Base-by-base conservation (phyloP, 768 basidiomycete genomes). In the Hysterangium stoloniferum region DNA sequence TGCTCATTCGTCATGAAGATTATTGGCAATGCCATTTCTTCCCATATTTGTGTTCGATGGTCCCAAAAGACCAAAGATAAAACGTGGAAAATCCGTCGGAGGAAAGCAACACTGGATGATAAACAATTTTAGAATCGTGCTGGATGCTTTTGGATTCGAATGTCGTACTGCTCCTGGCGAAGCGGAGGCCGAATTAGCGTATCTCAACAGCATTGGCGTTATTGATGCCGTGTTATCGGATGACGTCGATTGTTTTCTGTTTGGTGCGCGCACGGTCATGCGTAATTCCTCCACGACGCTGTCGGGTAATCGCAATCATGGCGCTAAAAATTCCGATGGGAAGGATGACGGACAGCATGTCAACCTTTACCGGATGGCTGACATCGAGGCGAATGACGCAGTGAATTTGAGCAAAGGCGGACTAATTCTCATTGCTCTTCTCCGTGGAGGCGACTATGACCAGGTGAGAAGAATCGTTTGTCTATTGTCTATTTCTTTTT, bases 151-250 rank as follows among this genome's bases (percentile, higher is more conserved):
- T 50, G 71, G 71, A 2, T 64, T 66, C 25, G 68, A 69, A 42
- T 66, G 62, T 58, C 68, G 66, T 62, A 64, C 64, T 54, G 93
- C 91, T 13, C 93, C 93, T 5, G 92, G 90, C 15, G 94, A 96
- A 66, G 94, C 94, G 0, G 94, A 97, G 64, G 93, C 93, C 0
- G 93, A 95, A 61, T 72, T 97, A 2, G 93, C 93, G 0, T 84
- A 87, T 55, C 71, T 97, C 47, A 93, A 91, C 58, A 71, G 76
- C 4, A 77, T 82, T 36, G 90, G 90, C 2, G 64, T 86, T 46
- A 86, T 97, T 50, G 94, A 97, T 61, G 89, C 83, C 0, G 78
- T 96, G 22, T 72, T 94, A 37, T 88, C 93, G 0, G 94, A 97
- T 63, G 94, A 96, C 59, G 92, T 93, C 1, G 93, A 97, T 60